A percentile compares a stretch with the other conserved stretches of the same genome.
These are phyloP conservation scores for Reutealis trisperma DNA, from an alignment of 345 rosid genomes.

Conservation along the genomic window DNA sequence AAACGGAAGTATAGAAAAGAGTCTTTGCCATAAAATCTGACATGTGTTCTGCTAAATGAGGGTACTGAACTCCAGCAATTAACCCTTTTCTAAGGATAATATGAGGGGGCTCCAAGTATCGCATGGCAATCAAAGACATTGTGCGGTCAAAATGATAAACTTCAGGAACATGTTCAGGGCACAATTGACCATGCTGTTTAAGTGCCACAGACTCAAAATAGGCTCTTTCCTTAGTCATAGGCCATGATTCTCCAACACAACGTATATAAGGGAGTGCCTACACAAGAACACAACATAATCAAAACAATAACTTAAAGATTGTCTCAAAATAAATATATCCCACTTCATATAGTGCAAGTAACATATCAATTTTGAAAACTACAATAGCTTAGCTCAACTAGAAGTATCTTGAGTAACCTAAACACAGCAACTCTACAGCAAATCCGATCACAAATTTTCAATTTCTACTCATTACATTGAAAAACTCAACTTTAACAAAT, in stretches of 20 bases:
- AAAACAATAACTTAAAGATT: neutral
- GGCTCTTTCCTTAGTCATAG: slow-evolving; percentile 96
- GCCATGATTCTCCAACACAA: slow-evolving; percentile 92
- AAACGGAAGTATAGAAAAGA: slow-evolving; percentile 78
- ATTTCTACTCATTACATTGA: neutral
- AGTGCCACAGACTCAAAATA: slow-evolving; percentile 72
- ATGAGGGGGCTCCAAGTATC: slow-evolving; percentile 92
- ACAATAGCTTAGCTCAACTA: neutral
- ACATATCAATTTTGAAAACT: neutral
- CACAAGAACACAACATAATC: neutral
- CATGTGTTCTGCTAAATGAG: slow-evolving; percentile 73
- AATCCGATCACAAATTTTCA: neutral
- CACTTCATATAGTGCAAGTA: neutral
- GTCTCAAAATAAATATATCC: neutral
- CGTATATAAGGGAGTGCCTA: slow-evolving; percentile 95
- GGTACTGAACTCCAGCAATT: slow-evolving; percentile 81
- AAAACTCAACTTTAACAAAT: no score
- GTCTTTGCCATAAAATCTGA: slow-evolving; percentile 83
- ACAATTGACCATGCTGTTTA: slow-evolving; percentile 62
- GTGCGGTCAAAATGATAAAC: slow-evolving; percentile 89
- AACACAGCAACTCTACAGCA: neutral
- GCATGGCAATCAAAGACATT: slow-evolving; percentile 94
- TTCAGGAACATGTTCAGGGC: slow-evolving; percentile 84
- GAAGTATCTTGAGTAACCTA: neutral
- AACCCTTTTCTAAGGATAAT: slow-evolving; percentile 89